phyloP scores from a whole-genome alignment of 2,329 filamentous ascomycete genomes.

The Apiospora koreana region DNA sequence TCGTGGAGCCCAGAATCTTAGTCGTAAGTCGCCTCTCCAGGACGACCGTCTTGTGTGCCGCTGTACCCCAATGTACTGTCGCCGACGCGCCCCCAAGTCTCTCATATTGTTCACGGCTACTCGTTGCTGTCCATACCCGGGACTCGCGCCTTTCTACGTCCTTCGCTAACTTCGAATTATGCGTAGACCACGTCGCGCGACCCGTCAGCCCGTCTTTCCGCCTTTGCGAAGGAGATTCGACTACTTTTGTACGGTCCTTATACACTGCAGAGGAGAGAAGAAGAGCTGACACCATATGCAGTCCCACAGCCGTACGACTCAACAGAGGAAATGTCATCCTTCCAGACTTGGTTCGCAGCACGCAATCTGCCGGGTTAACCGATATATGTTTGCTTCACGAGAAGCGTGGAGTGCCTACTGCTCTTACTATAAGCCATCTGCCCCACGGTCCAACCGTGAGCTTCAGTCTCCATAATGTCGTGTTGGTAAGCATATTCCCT shows the following conservation, averaged over 20 bases:
- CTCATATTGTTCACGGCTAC: too few relatives aligned
- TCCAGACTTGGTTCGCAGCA: slow-evolving; percentile 66
- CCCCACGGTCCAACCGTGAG: slow-evolving; percentile 80
- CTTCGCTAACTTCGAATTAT: neutral
- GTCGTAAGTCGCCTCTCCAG: slow-evolving; percentile 75
- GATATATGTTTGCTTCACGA: slow-evolving; percentile 90
- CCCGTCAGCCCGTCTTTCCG: slow-evolving; percentile 79
- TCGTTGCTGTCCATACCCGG: neutral
- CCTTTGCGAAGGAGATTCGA: slow-evolving; percentile 91
- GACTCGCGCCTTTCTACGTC: neutral
- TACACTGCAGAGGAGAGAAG: neutral
- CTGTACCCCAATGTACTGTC: too few relatives aligned
- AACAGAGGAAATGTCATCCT: slow-evolving; percentile 86
- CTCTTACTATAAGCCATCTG: slow-evolving; percentile 77
- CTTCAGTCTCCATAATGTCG: slow-evolving; percentile 90
- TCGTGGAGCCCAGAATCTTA: slow-evolving; percentile 84
- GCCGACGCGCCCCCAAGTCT: too few relatives aligned
- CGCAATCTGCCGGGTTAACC: slow-evolving; percentile 75
- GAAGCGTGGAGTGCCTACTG: slow-evolving; percentile 83
- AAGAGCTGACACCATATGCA: neutral
- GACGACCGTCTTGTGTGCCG: too few relatives aligned
- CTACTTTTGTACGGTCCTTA: slow-evolving; percentile 52
- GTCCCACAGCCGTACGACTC: slow-evolving; percentile 79
- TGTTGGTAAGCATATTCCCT: slow-evolving; percentile 49
- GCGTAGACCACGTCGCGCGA: slow-evolving; percentile 51